Conservation (phyloP, 768 basidiomycete species). For the Suillus spraguei region DNA sequence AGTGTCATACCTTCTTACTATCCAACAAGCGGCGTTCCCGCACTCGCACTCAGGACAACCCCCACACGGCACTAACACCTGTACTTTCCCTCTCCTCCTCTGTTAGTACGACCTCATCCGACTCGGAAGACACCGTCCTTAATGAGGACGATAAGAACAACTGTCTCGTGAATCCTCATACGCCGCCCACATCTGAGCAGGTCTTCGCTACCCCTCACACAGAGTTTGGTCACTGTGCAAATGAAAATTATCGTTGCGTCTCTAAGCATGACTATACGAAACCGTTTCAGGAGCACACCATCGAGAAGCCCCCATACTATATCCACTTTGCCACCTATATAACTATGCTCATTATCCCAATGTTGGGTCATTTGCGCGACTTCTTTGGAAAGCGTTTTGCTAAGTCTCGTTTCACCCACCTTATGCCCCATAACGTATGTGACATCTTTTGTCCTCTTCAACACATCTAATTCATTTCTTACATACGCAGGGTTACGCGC, state of each 20-base stretch:
- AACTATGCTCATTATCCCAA: neutral
- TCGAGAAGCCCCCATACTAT: neutral
- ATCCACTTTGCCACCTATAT: neutral
- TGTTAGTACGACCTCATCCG: neutral
- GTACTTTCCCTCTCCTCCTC: neutral
- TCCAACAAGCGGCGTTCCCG: neutral
- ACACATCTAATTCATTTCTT: neutral
- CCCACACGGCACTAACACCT: neutral
- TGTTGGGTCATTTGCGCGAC: neutral
- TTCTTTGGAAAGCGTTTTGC: neutral
- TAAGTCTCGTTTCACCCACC: neutral
- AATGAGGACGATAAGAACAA: neutral
- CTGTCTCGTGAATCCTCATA: neutral
- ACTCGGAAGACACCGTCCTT: neutral
- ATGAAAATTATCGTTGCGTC: neutral
- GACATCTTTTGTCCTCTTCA: neutral
- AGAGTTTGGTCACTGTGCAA: neutral
- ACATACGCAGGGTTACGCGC: neutral
- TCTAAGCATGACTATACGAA: constrained; percentile 1
- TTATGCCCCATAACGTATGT: neutral
- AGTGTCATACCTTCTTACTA: neutral
- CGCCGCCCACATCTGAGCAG: neutral
- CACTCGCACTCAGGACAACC: neutral
- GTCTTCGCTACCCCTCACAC: neutral
- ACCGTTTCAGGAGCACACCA: neutral